phyloP scores from a whole-genome alignment of 202 grass and related monocot species.

The Dendrocalamus latiflorus region DNA sequence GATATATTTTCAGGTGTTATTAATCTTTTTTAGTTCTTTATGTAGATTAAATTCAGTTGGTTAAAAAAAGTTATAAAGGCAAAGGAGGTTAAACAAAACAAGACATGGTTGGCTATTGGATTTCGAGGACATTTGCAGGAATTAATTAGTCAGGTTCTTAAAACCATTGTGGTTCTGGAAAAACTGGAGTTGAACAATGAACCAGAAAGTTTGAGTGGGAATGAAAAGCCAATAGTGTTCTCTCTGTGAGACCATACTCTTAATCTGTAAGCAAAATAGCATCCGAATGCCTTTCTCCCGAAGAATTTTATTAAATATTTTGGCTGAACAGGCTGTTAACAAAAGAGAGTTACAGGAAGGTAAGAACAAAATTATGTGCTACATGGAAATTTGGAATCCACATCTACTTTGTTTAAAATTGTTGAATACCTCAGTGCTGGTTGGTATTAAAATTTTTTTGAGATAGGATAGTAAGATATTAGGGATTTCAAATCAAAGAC shows the following conservation, averaged over 20 bases:
- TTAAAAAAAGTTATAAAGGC: background rate
- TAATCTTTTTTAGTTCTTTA: background rate
- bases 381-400: background rate
- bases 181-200: background rate
- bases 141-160: background rate
- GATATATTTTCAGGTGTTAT: background rate
- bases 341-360: background rate
- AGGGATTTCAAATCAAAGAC: slow-evolving; percentile 13
- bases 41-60: background rate
- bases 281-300: background rate
- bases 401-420: slow-evolving; percentile 2
- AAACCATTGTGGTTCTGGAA: background rate
- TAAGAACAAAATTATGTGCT: background rate
- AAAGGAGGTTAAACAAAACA: background rate
- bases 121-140: background rate
- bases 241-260: background rate
- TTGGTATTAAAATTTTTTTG: background rate
- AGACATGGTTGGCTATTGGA: background rate
- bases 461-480: background rate
- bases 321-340: background rate
- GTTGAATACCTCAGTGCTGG: background rate
- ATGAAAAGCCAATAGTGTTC: background rate
- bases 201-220: background rate
- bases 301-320: background rate
- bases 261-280: background rate